Base-by-base conservation (phyloP, 768 basidiomycete species). In the Pisolithus albus region DNA sequence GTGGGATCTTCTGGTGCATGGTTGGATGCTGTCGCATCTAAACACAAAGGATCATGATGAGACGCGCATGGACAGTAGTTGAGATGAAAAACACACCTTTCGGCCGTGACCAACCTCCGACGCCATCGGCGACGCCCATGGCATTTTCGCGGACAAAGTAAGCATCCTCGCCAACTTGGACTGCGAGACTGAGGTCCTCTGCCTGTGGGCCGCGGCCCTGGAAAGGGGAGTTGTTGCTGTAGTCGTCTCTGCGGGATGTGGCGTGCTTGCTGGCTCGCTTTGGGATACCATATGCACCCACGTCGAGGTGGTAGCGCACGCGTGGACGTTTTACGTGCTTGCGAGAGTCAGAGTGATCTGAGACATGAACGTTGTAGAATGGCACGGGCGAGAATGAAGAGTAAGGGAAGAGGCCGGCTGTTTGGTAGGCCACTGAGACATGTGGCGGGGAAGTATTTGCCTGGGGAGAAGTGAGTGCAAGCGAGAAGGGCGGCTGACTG, bases 101-200 rank as follows among this genome's bases (percentile, higher is more conserved):
- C 36, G 66, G 61, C 52, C 73, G 68, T 7, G 84, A 77, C 93
- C 92, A 96, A 0, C 93, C 93, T 0, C 94, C 94, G 0, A 97
- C 94, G 28, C 94, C 94, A 63, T 97, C 94, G 4, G 93, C 91
- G 8, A 98, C 86, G 16, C 94, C 94, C 75, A 98, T 84, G 6
- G 91, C 88, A 62, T 92, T 88, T 52, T 84, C 79, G 5, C 80
- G 72, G 6, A 90, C 70, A 55, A 91, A 91, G 62, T 92, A 95
- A 5, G 92, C 89, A 61, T 97, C 93, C 65, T 97, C 93, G 38
- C 93, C 93, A 10, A 96, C 84, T 62, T 90, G 86, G 0, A 86
- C 83, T 0, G 88, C 77, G 11, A 86, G 75, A 34, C 65, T 64
- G 41, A 74, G 69, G 5, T 65, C 67, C 23, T 71, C 66, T 3